phyloP scores from a whole-genome alignment of 1,284 basidiomycete genomes.

The Ceratobasidium sp. region DNA sequence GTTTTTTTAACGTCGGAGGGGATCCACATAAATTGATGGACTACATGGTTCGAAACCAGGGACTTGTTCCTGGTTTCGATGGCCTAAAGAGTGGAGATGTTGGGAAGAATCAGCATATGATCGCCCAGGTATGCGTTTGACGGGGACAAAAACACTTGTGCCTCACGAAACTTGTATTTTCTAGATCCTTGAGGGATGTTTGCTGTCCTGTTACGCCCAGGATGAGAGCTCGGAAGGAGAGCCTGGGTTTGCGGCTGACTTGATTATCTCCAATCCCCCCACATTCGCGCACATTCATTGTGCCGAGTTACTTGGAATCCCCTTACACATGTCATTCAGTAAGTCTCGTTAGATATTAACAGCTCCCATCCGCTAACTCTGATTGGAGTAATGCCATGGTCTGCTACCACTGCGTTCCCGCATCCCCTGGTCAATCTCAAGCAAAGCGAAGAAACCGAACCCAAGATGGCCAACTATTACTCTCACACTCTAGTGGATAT shows the following conservation, averaged over 20 bases:
- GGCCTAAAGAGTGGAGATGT: constrained; percentile 59
- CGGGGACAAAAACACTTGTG: background rate
- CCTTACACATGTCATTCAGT: constrained; percentile 64
- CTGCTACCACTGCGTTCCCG: constrained; percentile 63
- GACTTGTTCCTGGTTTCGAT: constrained; percentile 57
- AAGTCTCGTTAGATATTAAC: constrained; percentile 44
- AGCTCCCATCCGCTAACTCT: constrained; percentile 32
- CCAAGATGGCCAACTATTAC: constrained; percentile 61
- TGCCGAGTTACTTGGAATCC: constrained; percentile 67
- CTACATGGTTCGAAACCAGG: constrained; percentile 64
- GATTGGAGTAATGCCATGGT: constrained; percentile 68
- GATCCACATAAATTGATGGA: constrained; percentile 65
- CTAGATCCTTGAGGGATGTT: constrained; percentile 66
- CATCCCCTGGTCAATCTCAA: constrained; percentile 68
- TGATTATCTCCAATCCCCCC: constrained; percentile 69
- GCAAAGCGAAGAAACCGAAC: constrained; percentile 56
- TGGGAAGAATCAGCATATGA: constrained; percentile 56
- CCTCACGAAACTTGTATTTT: background rate
- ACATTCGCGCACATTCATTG: constrained; percentile 68
- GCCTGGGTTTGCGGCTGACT: constrained; percentile 60
- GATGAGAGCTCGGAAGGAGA: constrained; percentile 54
- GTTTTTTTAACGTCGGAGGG: constrained; percentile 64
- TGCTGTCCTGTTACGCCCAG: constrained; percentile 58
- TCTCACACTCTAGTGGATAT: constrained; percentile 62
- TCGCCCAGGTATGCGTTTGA: constrained; percentile 48